Percentiles rank a stretch among this genome's conserved stretches.
Evolutionary conservation across 225 moss, liverwort and hornwort genomes (phyloP).

Genomic region (Anthoceros angustus): DNA sequence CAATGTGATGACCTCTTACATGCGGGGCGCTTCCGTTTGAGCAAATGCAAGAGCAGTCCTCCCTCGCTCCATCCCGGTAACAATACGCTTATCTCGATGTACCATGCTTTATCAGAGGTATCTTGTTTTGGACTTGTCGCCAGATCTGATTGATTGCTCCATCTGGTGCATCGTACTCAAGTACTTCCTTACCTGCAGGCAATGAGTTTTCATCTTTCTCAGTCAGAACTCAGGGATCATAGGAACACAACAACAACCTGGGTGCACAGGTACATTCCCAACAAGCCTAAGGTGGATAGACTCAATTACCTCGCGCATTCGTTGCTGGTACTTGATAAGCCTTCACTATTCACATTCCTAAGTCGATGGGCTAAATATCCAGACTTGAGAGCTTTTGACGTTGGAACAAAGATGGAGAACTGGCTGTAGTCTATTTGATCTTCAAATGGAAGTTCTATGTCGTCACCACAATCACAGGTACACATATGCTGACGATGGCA

Average conservation of each 20-base stretch:
- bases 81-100: not conserved
- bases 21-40: not conserved
- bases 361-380: slow-evolving; percentile 28
- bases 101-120: not conserved
- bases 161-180: not conserved
- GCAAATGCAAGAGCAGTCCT: slow-evolving; percentile 2
- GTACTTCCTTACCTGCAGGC: not conserved
- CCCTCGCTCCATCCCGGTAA: not conserved
- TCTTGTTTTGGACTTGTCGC: not conserved
- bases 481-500: slow-evolving; percentile 49
- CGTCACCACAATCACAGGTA: slow-evolving; percentile 50
- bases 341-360: slow-evolving; percentile 3
- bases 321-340: not conserved
- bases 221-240: no score
- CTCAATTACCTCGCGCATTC: not conserved
- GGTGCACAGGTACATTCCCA: not conserved
- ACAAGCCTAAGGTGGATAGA: not conserved
- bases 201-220: not conserved
- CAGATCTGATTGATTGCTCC: slow-evolving; percentile 1
- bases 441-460: slow-evolving; percentile 54
- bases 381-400: slow-evolving; percentile 23
- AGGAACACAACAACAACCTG: not conserved
- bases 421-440: slow-evolving; percentile 44
- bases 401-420: slow-evolving; percentile 43
- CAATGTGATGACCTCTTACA: no score